Evolutionary conservation across 2,329 filamentous ascomycete genomes (phyloP).

Genomic region (Penicillium corylophilum): DNA sequence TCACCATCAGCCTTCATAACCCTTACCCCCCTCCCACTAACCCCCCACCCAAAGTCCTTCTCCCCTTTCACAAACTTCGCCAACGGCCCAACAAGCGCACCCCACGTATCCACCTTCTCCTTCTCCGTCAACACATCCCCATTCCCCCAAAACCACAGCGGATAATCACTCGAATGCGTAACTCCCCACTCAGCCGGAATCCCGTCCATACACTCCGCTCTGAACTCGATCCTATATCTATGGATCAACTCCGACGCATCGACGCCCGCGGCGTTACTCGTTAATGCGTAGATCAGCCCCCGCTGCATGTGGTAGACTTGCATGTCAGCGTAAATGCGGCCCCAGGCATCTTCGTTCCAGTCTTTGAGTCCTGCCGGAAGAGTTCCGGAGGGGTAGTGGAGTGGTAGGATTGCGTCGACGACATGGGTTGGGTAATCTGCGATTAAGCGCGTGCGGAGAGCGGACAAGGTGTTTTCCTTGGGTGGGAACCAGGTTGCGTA

Average conservation of each 20-base stretch:
- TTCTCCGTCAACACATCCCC: constrained; percentile 39
- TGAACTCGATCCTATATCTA: constrained; percentile 57
- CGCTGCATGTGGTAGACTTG: constrained; percentile 56
- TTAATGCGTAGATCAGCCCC: constrained; percentile 50
- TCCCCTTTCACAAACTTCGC: constrained; percentile 28
- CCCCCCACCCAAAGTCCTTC: constrained; percentile 29
- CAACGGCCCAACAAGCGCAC: constrained; percentile 31
- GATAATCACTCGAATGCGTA: constrained; percentile 54
- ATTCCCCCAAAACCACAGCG: constrained; percentile 59
- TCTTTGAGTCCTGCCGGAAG: constrained; percentile 42
- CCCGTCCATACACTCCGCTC: constrained; percentile 46
- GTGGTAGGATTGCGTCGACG: constrained; percentile 44
- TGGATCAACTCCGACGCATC: constrained; percentile 45
- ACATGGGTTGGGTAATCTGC: constrained; percentile 53
- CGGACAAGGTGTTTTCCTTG: constrained; percentile 36
- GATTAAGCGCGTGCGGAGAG: constrained; percentile 48
- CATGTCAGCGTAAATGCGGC: constrained; percentile 56
- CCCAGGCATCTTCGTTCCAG: constrained; percentile 54
- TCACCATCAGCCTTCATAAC: constrained; percentile 47
- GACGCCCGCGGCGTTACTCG: constrained; percentile 37
- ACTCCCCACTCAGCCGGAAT: constrained; percentile 52
- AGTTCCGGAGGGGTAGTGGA: constrained; percentile 44
- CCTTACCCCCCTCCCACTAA: constrained; percentile 38
- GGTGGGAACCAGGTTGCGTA: constrained; percentile 55
- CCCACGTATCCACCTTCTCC: constrained; percentile 46